These are phyloP conservation scores for Angomonas ambiguus DNA, from an alignment of 208 protist species.

Conservation along the genomic window DNA sequence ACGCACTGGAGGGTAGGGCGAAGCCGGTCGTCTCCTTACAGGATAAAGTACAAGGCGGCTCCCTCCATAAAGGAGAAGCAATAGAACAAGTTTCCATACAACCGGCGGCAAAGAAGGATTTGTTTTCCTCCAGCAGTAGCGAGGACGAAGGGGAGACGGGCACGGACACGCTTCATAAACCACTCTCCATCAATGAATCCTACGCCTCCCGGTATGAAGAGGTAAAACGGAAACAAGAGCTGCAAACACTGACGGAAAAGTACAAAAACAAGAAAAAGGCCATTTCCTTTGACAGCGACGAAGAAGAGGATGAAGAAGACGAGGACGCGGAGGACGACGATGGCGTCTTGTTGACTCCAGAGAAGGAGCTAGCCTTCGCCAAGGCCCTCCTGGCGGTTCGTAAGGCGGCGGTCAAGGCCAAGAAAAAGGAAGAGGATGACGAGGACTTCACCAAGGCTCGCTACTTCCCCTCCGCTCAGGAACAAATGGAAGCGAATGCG, in stretches of 20 bases:
- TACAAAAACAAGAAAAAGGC: conserved; percentile 55
- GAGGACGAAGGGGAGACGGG: conserved; percentile 3
- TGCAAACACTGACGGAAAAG: conserved; percentile 80
- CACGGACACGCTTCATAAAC: conserved; percentile 11
- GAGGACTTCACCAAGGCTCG: conserved; percentile 20
- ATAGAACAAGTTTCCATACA: too few species aligned
- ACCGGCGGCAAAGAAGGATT: neutral
- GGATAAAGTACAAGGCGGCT: neutral
- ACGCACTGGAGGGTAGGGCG: conserved; percentile 26
- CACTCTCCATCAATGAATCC: conserved; percentile 63
- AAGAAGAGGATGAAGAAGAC: conserved; percentile 40
- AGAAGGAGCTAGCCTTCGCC: conserved; percentile 81
- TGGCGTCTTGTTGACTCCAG: conserved; percentile 65
- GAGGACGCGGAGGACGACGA: conserved; percentile 82
- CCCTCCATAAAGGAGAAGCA: neutral
- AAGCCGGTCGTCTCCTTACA: conserved; percentile 1
- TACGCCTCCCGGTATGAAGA: conserved; percentile 85
- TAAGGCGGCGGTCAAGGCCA: conserved; percentile 38
- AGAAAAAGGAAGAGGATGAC: conserved; percentile 12
- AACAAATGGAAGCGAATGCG: conserved; percentile 66
- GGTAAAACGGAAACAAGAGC: conserved; percentile 87
- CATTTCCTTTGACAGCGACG: conserved; percentile 9
- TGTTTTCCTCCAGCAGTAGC: neutral
- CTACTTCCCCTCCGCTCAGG: conserved; percentile 74
- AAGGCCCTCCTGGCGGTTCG: conserved; percentile 74